phyloP scores from a whole-genome alignment of 2,329 filamentous ascomycete genomes.

The Exophiala oligosperma region DNA sequence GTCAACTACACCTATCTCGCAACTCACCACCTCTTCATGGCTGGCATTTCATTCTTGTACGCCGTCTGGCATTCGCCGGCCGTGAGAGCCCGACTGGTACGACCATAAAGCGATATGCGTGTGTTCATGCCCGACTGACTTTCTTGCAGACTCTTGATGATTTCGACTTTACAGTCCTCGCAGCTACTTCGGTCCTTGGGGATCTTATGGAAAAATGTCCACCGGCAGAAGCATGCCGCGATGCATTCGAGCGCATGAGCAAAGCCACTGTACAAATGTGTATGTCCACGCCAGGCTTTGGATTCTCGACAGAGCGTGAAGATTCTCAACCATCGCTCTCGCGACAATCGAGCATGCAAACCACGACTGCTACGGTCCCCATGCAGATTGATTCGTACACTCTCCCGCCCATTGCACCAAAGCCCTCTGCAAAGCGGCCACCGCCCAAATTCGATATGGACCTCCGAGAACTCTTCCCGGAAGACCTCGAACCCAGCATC shows the following conservation, averaged over 20 bases:
- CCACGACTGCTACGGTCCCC: slow-evolving; percentile 17
- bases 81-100: slow-evolving; percentile 80
- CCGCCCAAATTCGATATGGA: slow-evolving; percentile 61
- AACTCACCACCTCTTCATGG: slow-evolving; percentile 96
- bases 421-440: slow-evolving; percentile 36
- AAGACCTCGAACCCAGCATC: slow-evolving; percentile 36
- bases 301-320: slow-evolving; percentile 37
- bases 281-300: slow-evolving; percentile 81
- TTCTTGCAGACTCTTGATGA: slow-evolving; percentile 73
- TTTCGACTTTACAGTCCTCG: slow-evolving; percentile 94
- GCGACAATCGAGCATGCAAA: slow-evolving; percentile 37
- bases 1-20: slow-evolving; percentile 97
- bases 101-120: slow-evolving; percentile 36
- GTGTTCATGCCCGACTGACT: slow-evolving; percentile 15
- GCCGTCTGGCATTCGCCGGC: slow-evolving; percentile 95
- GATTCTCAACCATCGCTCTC: slow-evolving; percentile 30
- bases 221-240: slow-evolving; percentile 88
- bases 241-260: slow-evolving; percentile 92
- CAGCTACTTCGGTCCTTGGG: slow-evolving; percentile 86
- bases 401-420: slow-evolving; percentile 11
- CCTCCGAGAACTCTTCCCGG: slow-evolving; percentile 52
- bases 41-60: slow-evolving; percentile 91
- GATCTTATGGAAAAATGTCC: slow-evolving; percentile 94
- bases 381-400: slow-evolving; percentile 24
- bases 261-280: slow-evolving; percentile 96